Conservation (phyloP, 2,329 filamentous ascomycete species). For the Penicillium frequentans region DNA sequence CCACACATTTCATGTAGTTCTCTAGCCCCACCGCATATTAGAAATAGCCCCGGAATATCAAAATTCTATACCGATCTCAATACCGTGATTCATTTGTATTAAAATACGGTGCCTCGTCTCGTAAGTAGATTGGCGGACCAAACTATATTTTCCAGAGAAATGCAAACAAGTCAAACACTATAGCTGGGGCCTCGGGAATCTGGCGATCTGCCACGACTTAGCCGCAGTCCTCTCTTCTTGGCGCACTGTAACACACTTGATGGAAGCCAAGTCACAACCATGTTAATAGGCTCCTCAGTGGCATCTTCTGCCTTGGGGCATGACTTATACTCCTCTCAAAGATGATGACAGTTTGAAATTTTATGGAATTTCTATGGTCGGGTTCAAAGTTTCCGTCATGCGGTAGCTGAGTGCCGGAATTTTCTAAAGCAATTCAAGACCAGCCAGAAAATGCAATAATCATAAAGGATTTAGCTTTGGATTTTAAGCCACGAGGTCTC, state of each 20-base stretch:
- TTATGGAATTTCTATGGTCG: too few species aligned
- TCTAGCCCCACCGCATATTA: too few species aligned
- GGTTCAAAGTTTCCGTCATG: too few species aligned
- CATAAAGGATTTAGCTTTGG: too few species aligned
- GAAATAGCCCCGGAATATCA: not conserved
- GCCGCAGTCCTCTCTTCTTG: not conserved
- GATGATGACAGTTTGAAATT: not conserved
- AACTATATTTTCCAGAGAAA: not conserved
- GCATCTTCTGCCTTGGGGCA: slow-evolving; percentile 5
- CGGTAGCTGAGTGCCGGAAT: too few species aligned
- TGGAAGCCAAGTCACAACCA: not conserved
- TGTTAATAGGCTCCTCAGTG: not conserved
- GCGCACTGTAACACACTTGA: not conserved
- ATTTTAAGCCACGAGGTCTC: too few species aligned
- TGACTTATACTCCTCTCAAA: slow-evolving; percentile 12
- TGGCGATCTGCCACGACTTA: not conserved
- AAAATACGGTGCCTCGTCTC: not conserved
- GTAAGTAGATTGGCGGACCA: not conserved
- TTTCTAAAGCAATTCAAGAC: too few species aligned
- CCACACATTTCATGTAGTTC: too few species aligned
- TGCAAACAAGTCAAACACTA: not conserved
- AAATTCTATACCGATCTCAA: not conserved
- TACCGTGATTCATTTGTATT: not conserved
- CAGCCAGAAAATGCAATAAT: too few species aligned
- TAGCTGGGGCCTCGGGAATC: not conserved